Base-by-base conservation (phyloP, 768 basidiomycete genomes). In the Hericium erinaceus region DNA sequence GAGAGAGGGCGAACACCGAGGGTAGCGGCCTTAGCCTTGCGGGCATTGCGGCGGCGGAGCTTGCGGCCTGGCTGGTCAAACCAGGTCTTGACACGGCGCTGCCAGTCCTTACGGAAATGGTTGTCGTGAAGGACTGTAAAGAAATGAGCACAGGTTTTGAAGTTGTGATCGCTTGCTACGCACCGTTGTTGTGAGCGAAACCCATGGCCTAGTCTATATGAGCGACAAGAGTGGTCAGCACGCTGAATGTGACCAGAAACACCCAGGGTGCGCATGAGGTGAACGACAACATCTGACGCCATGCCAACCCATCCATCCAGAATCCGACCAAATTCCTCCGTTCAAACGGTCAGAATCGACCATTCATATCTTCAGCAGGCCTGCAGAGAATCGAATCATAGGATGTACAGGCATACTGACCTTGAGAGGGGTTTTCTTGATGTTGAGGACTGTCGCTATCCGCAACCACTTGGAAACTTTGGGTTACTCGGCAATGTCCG, bases 31-130 rank as follows among this genome's bases (percentile, higher is more conserved):
- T 97, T 98, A 66, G 78, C 77, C 75, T 92, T 87, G 75, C 97
- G 91, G 48, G 94, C 92, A 50, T 79, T 85, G 72, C 97, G 89
- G 72, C 97, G 83, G 73, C 92, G 89, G 73, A 94, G 89, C 78
- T 98, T 98, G 72, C 91, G 89, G 52, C 95, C 95, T 57, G 97
- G 93, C 77, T 99, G 97, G 80, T 98, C 90, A 73, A 98, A 98
- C 95, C 95, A 94, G 70, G 92, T 95, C 75, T 87, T 87, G 67
- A 95, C 93, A 64, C 88, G 89, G 69, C 86, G 82, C 75, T 98
- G 95, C 95, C 95, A 98, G 74, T 98, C 95, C 85, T 98, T 98
- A 80, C 85, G 91, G 83, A 94, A 94, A 73, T 97, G 93, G 76
- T 94, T 94, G 67, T 74, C 81, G 77, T 84, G 93, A 74, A 95